Base-by-base conservation (phyloP, 2,329 filamentous ascomycete species). In the Paraphoma chrysanthemicola region DNA sequence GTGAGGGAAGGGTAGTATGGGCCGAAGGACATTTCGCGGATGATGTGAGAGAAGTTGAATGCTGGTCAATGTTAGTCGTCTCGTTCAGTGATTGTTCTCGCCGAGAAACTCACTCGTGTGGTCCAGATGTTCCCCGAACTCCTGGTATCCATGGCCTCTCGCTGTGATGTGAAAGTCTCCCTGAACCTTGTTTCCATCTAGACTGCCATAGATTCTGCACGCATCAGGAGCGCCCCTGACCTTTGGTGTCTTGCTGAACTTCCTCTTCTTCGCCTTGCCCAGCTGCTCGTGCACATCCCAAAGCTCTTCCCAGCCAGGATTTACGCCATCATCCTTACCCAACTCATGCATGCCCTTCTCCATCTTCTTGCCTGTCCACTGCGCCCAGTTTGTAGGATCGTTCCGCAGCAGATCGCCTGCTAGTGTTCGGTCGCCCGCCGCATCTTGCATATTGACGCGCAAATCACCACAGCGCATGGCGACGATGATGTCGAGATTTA, bases 131-230 rank as follows among this genome's bases (percentile, higher is more conserved):
- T 51, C 93, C 59, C 83, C 82, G 39, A 87, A 83, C 73, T 93
- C 92, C 77, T 87, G 86, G 78, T 99, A 99, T n/a, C 95, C 95
- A 77, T 98, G 94, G 0, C 95, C 95, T 59, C 93, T 82, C 3
- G 95, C 95, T 1, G 95, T 99, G 71, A 99, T 95, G 75, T 99
- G 95, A 74, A 99, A 98, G 77, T 99, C 94, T 4, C 94, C 95
- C 78, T 97, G 94, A 44, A 99, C 95, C 80, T 96, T 96, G 78
- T 99, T 99, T 65, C 96, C 85, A 66, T 96, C 90, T 75, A 99
- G 77, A 69, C 88, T 96, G 33, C 95, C 95, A 76, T 87, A 99
- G 61, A 99, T 88, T 46, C 95, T 87, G 77, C 95, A 99, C 60
- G 90, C 90, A 75, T 97, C 91, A 14, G 83, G 78, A 16, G 79